Conservation (phyloP, 1,284 basidiomycete genomes). For the Hymenochaete sp. region DNA sequence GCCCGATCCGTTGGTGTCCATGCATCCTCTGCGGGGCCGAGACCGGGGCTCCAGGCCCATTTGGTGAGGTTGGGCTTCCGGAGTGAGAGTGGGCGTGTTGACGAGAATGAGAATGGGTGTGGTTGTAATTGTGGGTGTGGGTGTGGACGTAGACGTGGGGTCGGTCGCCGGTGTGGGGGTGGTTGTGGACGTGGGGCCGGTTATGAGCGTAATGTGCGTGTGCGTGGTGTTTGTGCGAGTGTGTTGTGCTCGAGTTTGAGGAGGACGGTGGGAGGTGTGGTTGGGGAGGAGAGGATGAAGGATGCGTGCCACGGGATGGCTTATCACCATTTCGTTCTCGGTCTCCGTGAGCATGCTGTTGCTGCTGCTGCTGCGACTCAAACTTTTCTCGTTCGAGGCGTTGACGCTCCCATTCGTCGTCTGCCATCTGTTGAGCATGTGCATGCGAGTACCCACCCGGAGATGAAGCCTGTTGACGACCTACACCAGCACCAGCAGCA, state of each 20-base stretch:
- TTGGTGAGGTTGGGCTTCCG: constrained; percentile 12
- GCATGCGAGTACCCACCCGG: no score
- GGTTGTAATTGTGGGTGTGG: constrained; percentile 8
- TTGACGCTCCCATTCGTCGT: constrained; percentile 6
- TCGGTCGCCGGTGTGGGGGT: neutral
- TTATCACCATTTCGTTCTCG: constrained; percentile 1
- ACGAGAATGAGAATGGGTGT: constrained; percentile 30
- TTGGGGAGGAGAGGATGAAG: neutral
- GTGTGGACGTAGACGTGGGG: no score
- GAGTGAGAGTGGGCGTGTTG: constrained; percentile 28
- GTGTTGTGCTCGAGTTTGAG: constrained; percentile 4
- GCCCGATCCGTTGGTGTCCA: constrained; percentile 58
- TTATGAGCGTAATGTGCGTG: constrained; percentile 11
- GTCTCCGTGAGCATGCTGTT: constrained; percentile 8
- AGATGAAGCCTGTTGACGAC: constrained; percentile 1
- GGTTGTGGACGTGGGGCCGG: neutral
- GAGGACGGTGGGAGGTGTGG: neutral
- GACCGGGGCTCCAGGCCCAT: neutral
- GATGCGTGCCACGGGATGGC: no score
- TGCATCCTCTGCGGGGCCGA: constrained; percentile 36
- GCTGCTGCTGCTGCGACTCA: constrained; percentile 3
- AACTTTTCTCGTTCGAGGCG: neutral
- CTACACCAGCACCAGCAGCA: neutral
- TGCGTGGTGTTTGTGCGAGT: constrained; percentile 1
- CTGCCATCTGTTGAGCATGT: no score